These are phyloP conservation scores for Rutstroemia sp. DNA, from an alignment of 2,329 filamentous ascomycete genomes.

Conservation along the genomic window DNA sequence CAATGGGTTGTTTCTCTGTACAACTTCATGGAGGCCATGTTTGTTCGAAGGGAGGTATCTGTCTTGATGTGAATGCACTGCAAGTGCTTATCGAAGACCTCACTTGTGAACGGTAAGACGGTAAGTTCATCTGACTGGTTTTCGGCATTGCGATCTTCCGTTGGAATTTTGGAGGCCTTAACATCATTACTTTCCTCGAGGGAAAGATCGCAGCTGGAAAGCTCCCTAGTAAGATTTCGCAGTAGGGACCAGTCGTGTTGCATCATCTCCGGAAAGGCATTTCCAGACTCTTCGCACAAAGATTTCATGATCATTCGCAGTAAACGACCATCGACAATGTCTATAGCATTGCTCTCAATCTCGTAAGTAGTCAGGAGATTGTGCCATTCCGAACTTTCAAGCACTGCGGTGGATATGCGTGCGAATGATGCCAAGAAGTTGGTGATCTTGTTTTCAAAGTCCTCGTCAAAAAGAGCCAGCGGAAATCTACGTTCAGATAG, in stretches of 20 bases:
- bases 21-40: constrained; percentile 28
- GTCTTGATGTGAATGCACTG: constrained; percentile 34
- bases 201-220: constrained; percentile 28
- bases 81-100: constrained; percentile 40
- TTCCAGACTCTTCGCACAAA: constrained; percentile 18
- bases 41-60: constrained; percentile 21
- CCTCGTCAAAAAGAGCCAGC: constrained; percentile 28
- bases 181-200: constrained; percentile 22
- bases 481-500: constrained; percentile 33
- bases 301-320: constrained; percentile 26
- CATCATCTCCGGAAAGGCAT: constrained; percentile 13
- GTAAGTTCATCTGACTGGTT: constrained; percentile 14
- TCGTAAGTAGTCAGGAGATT: constrained; percentile 19
- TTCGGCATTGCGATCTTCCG: constrained; percentile 11
- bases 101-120: constrained; percentile 42
- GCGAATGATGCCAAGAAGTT: constrained; percentile 34
- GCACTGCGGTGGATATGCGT: constrained; percentile 24
- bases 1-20: constrained; percentile 50
- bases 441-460: constrained; percentile 29
- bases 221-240: constrained; percentile 25
- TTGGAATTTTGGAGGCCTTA: constrained; percentile 12
- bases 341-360: constrained; percentile 39
- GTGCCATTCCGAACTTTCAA: constrained; percentile 30
- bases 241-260: constrained; percentile 23
- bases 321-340: constrained; percentile 49